Base-by-base conservation (phyloP, 306 rosid genomes). In the Vigna angularis region DNA sequence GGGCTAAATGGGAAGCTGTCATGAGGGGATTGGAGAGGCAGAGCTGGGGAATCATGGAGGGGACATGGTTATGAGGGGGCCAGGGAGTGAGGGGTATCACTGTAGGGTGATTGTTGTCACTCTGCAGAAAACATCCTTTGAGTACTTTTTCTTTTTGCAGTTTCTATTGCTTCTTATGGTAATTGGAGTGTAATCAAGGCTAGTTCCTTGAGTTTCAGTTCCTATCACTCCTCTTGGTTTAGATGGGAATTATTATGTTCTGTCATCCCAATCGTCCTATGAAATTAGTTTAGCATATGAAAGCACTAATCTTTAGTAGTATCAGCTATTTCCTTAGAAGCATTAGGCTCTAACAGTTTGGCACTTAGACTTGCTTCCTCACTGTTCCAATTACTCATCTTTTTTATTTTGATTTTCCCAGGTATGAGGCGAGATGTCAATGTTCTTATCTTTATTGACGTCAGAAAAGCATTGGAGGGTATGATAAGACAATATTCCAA, bases 381-480 rank as follows among this genome's bases (percentile, higher is more conserved):
- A 42, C 3, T 73, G 61, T 75, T 18, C 67, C 47, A 49, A 70
- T 71, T 44, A 66, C 75, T 38, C 34, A 34, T 14, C 58, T 56
- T 14, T 40, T 30, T 71, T 14, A 36, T 0, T 17, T 42, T 4
- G 62, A 32, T 79, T 48, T 44, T 16, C 15, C 17, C 89, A 95
- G 98, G 98, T 36, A 94, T 90, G 92, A 91, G 98, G 77, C 77
- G 90, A 16, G 84, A 92, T 83, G 93, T 91, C n/a, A 88, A 90
- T 70, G 83, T 88, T 66, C 74, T 92, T 72, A 94, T 94, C 77
- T 88, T 84, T 78, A 91, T 94, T 1, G 92, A 94, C 70, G 87
- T 92, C 14, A 78, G 72, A 74, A 92, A 88, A 82, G 98, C 97
- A 49, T 87, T 92, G 64, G 91, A 87, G 66, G 97, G 98, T 90